Base-by-base conservation (phyloP, 2,329 filamentous ascomycete genomes). In the Proliferodiscus dingleyae region DNA sequence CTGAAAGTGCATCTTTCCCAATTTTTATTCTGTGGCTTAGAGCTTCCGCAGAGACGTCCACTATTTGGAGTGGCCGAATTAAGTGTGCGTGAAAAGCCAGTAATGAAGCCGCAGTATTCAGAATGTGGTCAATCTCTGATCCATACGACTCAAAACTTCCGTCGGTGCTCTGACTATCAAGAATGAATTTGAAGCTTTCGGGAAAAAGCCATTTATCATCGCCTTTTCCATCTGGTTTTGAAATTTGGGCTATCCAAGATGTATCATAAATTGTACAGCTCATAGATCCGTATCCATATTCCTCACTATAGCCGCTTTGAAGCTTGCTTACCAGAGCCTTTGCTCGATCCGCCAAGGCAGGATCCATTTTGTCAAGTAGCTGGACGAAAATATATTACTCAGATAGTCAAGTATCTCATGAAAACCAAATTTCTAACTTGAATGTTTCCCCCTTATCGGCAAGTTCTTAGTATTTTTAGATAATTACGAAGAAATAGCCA, bases 241-340 rank as follows among this genome's bases (percentile, higher is more conserved):
- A 9, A 1, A 45, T 32, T 26, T 33, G 38, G 10, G 36, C n/a
- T 2, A 40, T 7, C 43, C 37, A 45, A 11, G 43, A 36, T 11
- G 36, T 45, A 26, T 45, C 43, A 19, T 45, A 45, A 18, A 45
- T 30, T 7, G 22, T 23, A 10, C 16, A 5, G 13, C 34, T 32
- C n/a, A 45, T 39, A 18, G 36, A 40, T 5, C 43, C 37, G 7
- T 22, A 4, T 9, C 32, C 32, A 10, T 28, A 21, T 18, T 28
- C 13, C 13, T 28, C 26, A 13, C 13, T 13, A 13, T 28, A 28
- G 13, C 26, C 26, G 7, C 7, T 13, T 13, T 7, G 26, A 7
- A 28, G 26, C 26, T 28, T 28, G 26, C 26, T 13, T 13, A 28
- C 13, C 26, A 28, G 26, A 28, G 7, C 13, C 13, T 13, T 13